These are phyloP conservation scores for Echium plantagineum DNA, from an alignment of 257 asterid genomes.

Conservation along the genomic window DNA sequence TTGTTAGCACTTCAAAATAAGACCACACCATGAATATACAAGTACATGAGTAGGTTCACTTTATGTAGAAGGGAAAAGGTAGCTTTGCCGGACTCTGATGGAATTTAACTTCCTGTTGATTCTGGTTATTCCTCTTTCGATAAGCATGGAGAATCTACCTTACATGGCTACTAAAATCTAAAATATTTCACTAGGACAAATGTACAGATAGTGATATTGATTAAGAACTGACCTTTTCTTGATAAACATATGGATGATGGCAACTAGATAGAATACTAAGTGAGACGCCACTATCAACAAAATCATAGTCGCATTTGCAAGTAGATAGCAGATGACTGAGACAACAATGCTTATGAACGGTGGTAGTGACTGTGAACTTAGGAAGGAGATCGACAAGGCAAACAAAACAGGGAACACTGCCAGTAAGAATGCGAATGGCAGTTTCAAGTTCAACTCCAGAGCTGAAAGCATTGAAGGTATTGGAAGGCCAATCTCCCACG, in stretches of 20 bases:
- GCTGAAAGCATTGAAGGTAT: conserved; percentile 78
- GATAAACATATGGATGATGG: conserved; percentile 43
- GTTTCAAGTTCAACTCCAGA: conserved; percentile 70
- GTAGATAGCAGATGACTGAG: conserved; percentile 60
- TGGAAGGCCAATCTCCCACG: conserved; percentile 79
- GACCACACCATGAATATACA: neutral
- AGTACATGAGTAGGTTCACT: neutral
- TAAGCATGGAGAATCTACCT: neutral
- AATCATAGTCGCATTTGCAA: conserved; percentile 67
- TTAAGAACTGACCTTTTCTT: conserved; percentile 56
- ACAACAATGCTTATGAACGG: conserved; percentile 38
- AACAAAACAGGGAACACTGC: conserved; percentile 45
- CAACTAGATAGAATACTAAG: conserved; percentile 47
- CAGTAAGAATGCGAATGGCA: conserved; percentile 50
- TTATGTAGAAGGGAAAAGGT: neutral
- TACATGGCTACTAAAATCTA: neutral
- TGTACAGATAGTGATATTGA: conserved; percentile 6
- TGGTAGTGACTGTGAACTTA: conserved; percentile 45
- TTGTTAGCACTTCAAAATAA: neutral
- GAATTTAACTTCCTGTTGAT: neutral
- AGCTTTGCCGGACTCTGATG: neutral
- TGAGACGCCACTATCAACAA: conserved; percentile 56
- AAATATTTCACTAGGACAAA: neutral
- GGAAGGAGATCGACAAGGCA: conserved; percentile 45
- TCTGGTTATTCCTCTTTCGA: neutral